Base-by-base conservation (phyloP, 2,329 filamentous ascomycete species). In the Boeremia exigua region DNA sequence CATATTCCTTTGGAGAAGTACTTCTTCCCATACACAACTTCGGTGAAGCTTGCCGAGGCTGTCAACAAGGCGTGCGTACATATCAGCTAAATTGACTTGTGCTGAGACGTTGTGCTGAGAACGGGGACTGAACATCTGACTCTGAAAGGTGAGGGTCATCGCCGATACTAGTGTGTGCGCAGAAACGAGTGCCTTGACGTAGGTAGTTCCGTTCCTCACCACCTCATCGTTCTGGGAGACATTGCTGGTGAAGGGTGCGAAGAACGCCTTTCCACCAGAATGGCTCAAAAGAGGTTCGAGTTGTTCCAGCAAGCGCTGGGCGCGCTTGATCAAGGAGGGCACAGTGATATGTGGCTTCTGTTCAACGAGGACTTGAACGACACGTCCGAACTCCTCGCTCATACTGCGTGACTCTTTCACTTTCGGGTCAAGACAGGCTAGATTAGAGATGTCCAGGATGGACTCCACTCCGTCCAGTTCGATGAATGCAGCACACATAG, bases 11-110 rank as follows among this genome's bases (percentile, higher is more conserved):
- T 89, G 84, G 39, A 97, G 80, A 0, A 88, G 80, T 32, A 93
- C 89, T 62, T 96, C 90, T 74, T 99, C 94, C 75, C 88, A 88
- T n/a, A 96, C 82, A 56, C 92, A 90, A 48, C 88, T 88, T 37
- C 90, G 85, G 61, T 97, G 84, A 14, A 99, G 79, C 23, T 87
- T 87, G 3, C 92, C 92, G 30, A 98, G 82, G 25, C 87, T 86
- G 59, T 86, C 84, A 23, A 96, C 83, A 33, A 97, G 79, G n/a
- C 81, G 77, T 39, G 86, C 81, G 71, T 96, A 96, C 72, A 91
- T 88, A 72, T 98, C 94, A 29, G 88, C 91, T 19, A 96, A 83
- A 69, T 96, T 96, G 64, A 96, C 84, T 25, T 86, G 84, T 50
- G 85, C 86, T 67, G 97, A 90, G 10, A 88, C 84, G 28, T 86